A percentile compares a stretch with the other conserved stretches of the same genome.
These are phyloP conservation scores for Candida multigemmis DNA, from an alignment of 805 yeast species.

Conservation along the genomic window DNA sequence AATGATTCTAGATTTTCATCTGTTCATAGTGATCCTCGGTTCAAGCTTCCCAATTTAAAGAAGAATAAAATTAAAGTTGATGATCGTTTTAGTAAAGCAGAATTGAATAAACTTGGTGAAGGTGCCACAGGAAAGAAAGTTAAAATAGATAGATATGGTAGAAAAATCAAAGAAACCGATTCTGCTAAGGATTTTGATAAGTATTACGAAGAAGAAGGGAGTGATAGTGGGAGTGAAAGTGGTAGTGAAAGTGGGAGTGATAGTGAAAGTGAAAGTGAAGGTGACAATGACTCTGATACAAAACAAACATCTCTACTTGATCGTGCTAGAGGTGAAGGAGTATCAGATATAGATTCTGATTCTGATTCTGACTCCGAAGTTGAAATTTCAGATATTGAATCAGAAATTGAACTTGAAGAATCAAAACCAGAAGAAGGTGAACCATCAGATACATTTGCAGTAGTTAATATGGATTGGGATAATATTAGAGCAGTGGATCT, in stretches of 20 bases:
- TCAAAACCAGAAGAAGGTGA: slow-evolving; percentile 78
- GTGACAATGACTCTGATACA: slow-evolving; percentile 6
- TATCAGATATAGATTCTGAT: slow-evolving; percentile 40
- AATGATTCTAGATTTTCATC: slow-evolving; percentile 70
- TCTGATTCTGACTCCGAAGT: slow-evolving; percentile 34
- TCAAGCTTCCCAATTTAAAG: slow-evolving; percentile 62
- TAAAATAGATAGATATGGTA: slow-evolving; percentile 80
- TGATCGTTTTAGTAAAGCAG: slow-evolving; percentile 68
- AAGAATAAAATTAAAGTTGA: slow-evolving; percentile 73
- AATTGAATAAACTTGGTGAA: slow-evolving; percentile 39
- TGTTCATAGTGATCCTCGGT: slow-evolving; percentile 83
- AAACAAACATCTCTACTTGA: slow-evolving; percentile 22
- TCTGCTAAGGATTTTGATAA: slow-evolving; percentile 49
- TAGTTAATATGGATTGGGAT: slow-evolving; percentile 97
- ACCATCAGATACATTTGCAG: slow-evolving; percentile 76
- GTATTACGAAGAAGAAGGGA: slow-evolving; percentile 44
- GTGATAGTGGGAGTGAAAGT: slow-evolving; percentile 19
- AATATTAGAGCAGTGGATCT: slow-evolving; percentile 80
- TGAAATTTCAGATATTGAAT: slow-evolving; percentile 35
- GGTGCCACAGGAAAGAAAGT: slow-evolving; percentile 45
- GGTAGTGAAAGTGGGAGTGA: slow-evolving; percentile 9
- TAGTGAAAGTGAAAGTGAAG: slow-evolving; percentile 11
- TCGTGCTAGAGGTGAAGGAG: slow-evolving; percentile 61
- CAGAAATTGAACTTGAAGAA: slow-evolving; percentile 48
- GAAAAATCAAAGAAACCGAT: slow-evolving; percentile 45